Percentiles rank a stretch among this genome's conserved stretches.
Evolutionary conservation across 2,329 filamentous ascomycete genomes (phyloP).

Genomic region (Aspergillus pseudoglaucus): DNA sequence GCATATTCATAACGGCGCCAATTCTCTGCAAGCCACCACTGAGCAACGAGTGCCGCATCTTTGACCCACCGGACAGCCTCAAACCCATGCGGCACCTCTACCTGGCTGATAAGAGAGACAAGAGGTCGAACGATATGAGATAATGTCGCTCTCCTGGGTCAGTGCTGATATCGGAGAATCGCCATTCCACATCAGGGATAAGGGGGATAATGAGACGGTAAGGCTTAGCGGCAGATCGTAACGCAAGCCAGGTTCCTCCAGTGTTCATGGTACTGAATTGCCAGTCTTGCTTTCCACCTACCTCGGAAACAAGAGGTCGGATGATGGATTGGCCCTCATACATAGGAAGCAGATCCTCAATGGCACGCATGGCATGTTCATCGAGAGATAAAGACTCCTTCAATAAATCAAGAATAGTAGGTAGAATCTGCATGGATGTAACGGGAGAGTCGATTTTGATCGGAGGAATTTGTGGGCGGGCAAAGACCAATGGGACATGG

Average conservation of each 20-base stretch:
- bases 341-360: conserved; percentile 20
- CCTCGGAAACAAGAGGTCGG: conserved; percentile 16
- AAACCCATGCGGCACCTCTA: conserved; percentile 14
- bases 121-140: conserved; percentile 12
- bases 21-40: conserved; percentile 26
- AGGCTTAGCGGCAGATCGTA: conserved; percentile 24
- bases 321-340: conserved; percentile 31
- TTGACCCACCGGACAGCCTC: conserved; percentile 16
- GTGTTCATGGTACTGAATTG: conserved; percentile 33
- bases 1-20: conserved; percentile 19
- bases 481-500: conserved; percentile 27
- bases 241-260: conserved; percentile 24
- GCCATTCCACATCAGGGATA: conserved; percentile 27
- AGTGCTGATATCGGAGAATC: conserved; percentile 21
- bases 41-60: conserved; percentile 20
- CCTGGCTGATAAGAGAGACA: conserved; percentile 15
- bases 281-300: conserved; percentile 20
- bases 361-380: conserved; percentile 12
- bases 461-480: conserved; percentile 25
- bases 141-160: conserved; percentile 8
- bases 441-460: conserved; percentile 23
- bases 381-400: conserved; percentile 14
- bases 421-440: conserved; percentile 23
- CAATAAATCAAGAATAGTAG: conserved; percentile 2
- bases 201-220: conserved; percentile 27